phyloP scores from a whole-genome alignment of 75 land plant species.

The Picea glauca region DNA sequence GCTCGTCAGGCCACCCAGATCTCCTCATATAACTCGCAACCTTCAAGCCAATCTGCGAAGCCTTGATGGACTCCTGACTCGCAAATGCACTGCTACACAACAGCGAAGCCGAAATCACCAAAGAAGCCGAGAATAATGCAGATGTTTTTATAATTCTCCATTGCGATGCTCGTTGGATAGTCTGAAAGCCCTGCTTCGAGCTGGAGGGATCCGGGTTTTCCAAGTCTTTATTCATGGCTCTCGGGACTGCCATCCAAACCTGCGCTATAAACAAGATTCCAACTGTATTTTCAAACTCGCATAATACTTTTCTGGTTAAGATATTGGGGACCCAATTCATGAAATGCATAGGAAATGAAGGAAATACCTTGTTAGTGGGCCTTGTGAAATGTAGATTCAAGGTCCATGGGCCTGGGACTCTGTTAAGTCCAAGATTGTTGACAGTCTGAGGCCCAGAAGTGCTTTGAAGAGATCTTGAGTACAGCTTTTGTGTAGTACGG shows the following conservation, averaged over 20 bases:
- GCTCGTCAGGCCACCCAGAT: conserved; percentile 87
- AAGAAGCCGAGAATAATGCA: not conserved
- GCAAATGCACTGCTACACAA: conserved; percentile 25
- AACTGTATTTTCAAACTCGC: not conserved
- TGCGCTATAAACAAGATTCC: not conserved
- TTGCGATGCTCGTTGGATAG: not conserved
- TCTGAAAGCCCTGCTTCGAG: not conserved
- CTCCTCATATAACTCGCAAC: conserved; percentile 61
- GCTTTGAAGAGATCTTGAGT: too few relatives aligned
- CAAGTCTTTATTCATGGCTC: not conserved
- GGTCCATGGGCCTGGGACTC: not conserved
- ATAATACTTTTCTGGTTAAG: not conserved
- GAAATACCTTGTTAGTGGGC: not conserved
- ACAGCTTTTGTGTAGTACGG: too few relatives aligned
- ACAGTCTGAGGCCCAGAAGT: not conserved
- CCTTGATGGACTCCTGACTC: conserved; percentile 65
- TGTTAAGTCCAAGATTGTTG: not conserved
- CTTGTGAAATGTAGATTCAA: not conserved
- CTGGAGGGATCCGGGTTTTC: not conserved
- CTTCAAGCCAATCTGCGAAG: conserved; percentile 78
- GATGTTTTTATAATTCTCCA: conserved; percentile 1
- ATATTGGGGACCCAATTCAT: not conserved
- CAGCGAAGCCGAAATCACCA: conserved; percentile 2
- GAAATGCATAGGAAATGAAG: not conserved
- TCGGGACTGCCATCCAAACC: not conserved